These are phyloP conservation scores for Selenicereus undatus DNA, from an alignment of 148 eudicot genomes.

Conservation along the genomic window DNA sequence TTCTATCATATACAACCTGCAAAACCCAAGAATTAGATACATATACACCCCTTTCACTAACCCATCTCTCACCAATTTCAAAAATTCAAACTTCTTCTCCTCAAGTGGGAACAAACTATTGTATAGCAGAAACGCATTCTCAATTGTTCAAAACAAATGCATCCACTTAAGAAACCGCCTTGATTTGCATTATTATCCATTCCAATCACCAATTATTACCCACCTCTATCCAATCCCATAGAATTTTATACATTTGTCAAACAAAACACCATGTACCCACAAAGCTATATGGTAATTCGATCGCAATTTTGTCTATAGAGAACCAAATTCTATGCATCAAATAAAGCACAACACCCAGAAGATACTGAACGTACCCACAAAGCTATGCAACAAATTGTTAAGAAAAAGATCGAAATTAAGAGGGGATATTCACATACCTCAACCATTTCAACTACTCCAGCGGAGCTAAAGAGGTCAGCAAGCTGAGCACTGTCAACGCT, in stretches of 20 bases:
- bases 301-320: no score
- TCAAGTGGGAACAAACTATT: neutral
- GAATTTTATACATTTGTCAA: neutral
- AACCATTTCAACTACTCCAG: slow-evolving; percentile 51
- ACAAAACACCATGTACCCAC: neutral
- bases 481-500: slow-evolving; percentile 71
- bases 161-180: neutral
- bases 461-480: slow-evolving; percentile 66
- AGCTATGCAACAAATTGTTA: neutral
- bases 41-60: neutral
- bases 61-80: neutral
- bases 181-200: neutral
- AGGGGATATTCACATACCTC: neutral
- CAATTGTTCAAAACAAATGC: neutral
- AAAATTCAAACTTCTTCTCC: neutral
- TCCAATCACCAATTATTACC: no score
- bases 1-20: slow-evolving; percentile 93
- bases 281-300: no score
- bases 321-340: neutral
- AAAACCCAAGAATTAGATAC: neutral
- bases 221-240: no score
- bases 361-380: neutral
- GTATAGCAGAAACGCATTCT: neutral
- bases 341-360: neutral
- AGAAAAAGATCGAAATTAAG: neutral